Percentiles rank a stretch among this genome's conserved stretches.
phyloP scores from a whole-genome alignment of 2,329 filamentous ascomycete genomes.

The Colletotrichum viniferum region DNA sequence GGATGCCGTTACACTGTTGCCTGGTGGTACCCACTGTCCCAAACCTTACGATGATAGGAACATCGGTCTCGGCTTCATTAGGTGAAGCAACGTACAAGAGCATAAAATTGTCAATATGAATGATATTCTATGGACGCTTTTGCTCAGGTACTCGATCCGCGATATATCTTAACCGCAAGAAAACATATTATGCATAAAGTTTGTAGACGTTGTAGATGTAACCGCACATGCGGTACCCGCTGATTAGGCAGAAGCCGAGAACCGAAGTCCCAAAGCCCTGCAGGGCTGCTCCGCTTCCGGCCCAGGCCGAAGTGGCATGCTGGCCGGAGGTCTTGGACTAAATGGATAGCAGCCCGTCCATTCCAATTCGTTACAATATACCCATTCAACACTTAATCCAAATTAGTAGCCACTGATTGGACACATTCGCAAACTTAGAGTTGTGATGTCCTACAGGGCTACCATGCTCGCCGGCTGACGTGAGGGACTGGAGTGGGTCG shows the following conservation, averaged over 20 bases:
- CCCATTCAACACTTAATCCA: background rate
- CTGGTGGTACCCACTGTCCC: background rate
- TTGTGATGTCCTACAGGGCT: background rate
- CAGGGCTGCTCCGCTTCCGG: background rate
- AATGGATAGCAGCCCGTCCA: background rate
- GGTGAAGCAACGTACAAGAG: background rate
- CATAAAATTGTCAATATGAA: too few relatives aligned
- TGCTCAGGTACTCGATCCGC: too few relatives aligned
- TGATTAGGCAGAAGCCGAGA: background rate
- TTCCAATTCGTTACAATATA: background rate
- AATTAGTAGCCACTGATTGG: background rate
- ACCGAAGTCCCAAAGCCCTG: background rate
- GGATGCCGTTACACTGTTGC: background rate
- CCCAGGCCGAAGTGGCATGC: background rate
- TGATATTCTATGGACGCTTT: too few relatives aligned
- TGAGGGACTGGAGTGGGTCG: background rate
- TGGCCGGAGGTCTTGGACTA: background rate
- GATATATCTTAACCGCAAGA: background rate
- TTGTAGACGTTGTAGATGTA: background rate
- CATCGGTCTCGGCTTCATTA: accelerated
- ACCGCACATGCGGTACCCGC: background rate
- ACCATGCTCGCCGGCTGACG: background rate
- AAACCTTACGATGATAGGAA: background rate
- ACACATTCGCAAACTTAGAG: background rate
- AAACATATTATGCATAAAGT: background rate